Evolutionary conservation across 2,329 filamentous ascomycete species (phyloP).

Genomic region (Myriosclerotinia curreyana): DNA sequence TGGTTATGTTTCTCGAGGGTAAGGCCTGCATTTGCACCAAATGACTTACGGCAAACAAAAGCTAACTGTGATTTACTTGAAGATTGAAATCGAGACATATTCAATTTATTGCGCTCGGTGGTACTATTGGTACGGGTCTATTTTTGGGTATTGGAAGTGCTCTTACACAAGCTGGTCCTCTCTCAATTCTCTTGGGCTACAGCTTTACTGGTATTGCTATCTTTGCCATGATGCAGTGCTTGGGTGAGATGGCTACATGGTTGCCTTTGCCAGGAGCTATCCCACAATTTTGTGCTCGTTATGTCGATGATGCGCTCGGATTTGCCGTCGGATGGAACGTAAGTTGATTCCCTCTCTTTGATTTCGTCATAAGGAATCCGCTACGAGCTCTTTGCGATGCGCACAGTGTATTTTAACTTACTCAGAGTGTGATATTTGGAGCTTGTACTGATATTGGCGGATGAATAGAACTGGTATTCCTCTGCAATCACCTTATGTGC

Average conservation of each 20-base stretch:
- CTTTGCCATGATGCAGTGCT: constrained; percentile 49
- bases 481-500: constrained; percentile 42
- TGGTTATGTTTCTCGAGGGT: constrained; percentile 51
- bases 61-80: not conserved
- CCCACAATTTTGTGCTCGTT: constrained; percentile 46
- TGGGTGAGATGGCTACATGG: constrained; percentile 52
- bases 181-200: constrained; percentile 53
- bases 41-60: not conserved
- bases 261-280: constrained; percentile 52
- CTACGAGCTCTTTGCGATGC: not conserved
- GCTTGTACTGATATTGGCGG: constrained; percentile 19
- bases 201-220: constrained; percentile 51
- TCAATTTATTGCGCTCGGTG: constrained; percentile 58
- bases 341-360: constrained; percentile 65
- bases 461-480: constrained; percentile 36
- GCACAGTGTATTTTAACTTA: not conserved
- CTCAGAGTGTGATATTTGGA: not conserved
- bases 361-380: too few species aligned
- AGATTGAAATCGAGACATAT: constrained; percentile 50
- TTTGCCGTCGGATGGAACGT: constrained; percentile 57
- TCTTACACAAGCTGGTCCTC: constrained; percentile 52
- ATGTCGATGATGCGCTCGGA: constrained; percentile 52
- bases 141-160: constrained; percentile 54
- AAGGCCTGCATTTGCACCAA: constrained; percentile 26
- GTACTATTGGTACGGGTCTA: constrained; percentile 54